These are phyloP conservation scores for Cyamopsis tetragonoloba DNA, from an alignment of 306 rosid species.

Conservation along the genomic window DNA sequence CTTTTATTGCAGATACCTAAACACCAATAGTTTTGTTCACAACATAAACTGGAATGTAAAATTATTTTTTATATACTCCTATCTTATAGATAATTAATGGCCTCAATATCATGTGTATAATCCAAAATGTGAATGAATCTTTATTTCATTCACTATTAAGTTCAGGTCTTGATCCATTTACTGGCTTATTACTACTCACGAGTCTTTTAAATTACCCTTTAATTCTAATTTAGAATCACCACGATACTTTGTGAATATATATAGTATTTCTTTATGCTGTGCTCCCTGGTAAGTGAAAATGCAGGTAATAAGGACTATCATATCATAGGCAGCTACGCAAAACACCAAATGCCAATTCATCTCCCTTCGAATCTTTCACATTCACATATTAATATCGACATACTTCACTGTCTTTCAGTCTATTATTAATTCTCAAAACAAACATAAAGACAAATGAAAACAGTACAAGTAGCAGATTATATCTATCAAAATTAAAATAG, in stretches of 20 bases:
- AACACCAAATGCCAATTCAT: constrained; percentile 11
- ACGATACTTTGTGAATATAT: too few species aligned
- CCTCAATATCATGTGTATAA: not conserved
- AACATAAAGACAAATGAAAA: constrained; percentile 27
- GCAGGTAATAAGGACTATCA: not conserved
- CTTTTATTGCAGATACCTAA: constrained; percentile 29
- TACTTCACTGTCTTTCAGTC: not conserved
- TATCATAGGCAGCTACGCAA: not conserved
- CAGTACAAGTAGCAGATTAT: not conserved
- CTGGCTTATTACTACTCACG: too few species aligned
- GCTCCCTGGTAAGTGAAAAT: not conserved
- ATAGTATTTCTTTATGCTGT: too few species aligned
- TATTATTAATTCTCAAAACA: constrained; percentile 17
- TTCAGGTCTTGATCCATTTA: not conserved
- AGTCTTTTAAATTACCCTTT: not conserved
- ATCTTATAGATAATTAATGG: too few species aligned
- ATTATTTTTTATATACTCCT: too few species aligned
- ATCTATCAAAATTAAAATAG: not conserved
- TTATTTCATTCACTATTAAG: not conserved
- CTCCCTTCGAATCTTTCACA: not conserved
- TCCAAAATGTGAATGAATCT: not conserved
- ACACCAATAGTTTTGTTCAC: not conserved
- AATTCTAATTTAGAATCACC: not conserved
- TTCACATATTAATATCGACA: too few species aligned
- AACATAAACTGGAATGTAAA: constrained; percentile 17